A percentile compares a stretch with the other conserved stretches of the same genome.
Evolutionary conservation across 345 rosid species (phyloP).

Genomic region (Acer negundo): DNA sequence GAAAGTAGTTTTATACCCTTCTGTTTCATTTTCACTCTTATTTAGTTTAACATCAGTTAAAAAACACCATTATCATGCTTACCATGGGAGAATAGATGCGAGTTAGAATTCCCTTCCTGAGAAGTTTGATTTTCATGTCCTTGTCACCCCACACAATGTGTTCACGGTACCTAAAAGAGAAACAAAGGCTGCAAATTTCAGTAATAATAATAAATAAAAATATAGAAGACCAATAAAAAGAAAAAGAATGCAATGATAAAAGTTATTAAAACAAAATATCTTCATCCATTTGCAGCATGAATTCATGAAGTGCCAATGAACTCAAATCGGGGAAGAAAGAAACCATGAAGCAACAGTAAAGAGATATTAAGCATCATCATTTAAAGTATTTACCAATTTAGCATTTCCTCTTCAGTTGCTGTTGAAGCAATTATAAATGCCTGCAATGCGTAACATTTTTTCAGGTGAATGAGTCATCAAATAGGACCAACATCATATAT

Average conservation of each 20-base stretch:
- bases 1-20: background rate
- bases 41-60: background rate
- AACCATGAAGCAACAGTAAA: constrained; percentile 1
- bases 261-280: background rate
- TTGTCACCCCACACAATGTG: constrained; percentile 91
- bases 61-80: constrained; percentile 21
- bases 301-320: background rate
- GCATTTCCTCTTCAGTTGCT: constrained; percentile 91
- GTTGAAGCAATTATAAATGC: constrained; percentile 98
- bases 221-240: background rate
- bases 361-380: constrained; percentile 5
- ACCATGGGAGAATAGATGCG: constrained; percentile 95
- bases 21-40: background rate
- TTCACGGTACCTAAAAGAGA: constrained; percentile 71
- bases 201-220: background rate
- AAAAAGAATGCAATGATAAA: background rate
- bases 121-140: constrained; percentile 70
- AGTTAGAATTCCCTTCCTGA: constrained; percentile 80
- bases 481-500: constrained; percentile 6
- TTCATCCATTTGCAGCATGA: background rate
- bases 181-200: constrained; percentile 5
- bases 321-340: background rate
- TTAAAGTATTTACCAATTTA: constrained; percentile 62
- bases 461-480: constrained; percentile 7
- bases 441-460: constrained; percentile 43